These are phyloP conservation scores for Excoecaria agallocha DNA, from an alignment of 345 rosid species.

Conservation along the genomic window DNA sequence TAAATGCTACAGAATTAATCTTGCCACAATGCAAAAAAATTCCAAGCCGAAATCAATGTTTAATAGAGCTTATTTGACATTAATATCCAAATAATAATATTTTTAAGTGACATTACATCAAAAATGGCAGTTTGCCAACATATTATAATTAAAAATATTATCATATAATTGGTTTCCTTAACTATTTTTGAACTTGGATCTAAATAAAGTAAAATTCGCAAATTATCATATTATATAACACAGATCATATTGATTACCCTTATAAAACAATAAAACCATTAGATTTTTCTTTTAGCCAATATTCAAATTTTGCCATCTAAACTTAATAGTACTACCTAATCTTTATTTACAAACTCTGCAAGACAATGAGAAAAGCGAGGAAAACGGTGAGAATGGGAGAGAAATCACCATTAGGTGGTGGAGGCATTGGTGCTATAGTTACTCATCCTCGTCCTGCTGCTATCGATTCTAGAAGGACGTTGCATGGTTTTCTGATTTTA, in stretches of 20 bases:
- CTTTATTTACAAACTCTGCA: no score
- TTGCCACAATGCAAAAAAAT: no score
- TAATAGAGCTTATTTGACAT: neutral
- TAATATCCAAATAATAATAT: neutral
- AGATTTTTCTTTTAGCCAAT: neutral
- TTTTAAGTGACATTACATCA: neutral
- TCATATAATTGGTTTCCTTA: neutral
- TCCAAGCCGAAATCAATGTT: neutral
- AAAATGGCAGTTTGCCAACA: neutral
- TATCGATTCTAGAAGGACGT: no score
- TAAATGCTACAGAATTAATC: neutral
- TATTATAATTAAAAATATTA: neutral
- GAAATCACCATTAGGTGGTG: no score
- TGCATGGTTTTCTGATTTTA: no score
- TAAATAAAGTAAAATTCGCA: neutral
- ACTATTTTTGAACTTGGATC: neutral
- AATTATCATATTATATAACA: no score
- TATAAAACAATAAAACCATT: neutral
- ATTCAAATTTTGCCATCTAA: neutral
- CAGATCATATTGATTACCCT: no score
- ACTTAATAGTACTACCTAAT: no score
- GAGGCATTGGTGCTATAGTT: no score
- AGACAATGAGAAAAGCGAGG: slow-evolving; percentile 28
- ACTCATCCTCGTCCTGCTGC: slow-evolving; percentile 30
- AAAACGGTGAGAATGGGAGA: slow-evolving; percentile 35